A percentile compares a stretch with the other conserved stretches of the same genome.
Evolutionary conservation across 176 grass and related monocot species (phyloP).

Genomic region (Alopecurus myosuroides): DNA sequence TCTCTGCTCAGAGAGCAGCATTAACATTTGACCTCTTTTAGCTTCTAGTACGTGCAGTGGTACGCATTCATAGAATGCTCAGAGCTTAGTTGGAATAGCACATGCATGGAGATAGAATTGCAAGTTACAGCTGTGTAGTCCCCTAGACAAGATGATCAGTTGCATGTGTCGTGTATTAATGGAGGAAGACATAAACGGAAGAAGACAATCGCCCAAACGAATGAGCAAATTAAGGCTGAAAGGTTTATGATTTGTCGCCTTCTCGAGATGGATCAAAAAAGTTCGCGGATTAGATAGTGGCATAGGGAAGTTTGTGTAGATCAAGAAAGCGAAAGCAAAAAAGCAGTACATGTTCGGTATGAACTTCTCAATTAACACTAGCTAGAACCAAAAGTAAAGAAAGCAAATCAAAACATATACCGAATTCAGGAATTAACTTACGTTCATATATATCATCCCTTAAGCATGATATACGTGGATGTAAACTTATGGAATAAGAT

Average conservation of each 20-base stretch:
- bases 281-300: neutral
- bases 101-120: conserved; percentile 26
- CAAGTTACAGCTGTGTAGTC: conserved; percentile 20
- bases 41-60: neutral
- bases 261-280: conserved; percentile 17
- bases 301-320: neutral
- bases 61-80: conserved; percentile 22
- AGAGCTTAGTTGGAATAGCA: conserved; percentile 19
- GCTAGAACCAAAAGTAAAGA: neutral
- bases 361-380: neutral
- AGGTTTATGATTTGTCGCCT: neutral
- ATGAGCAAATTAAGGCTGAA: neutral
- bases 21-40: neutral
- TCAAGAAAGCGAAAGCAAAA: neutral
- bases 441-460: neutral
- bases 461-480: neutral
- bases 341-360: neutral
- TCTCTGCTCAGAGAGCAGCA: neutral
- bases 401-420: neutral
- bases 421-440: neutral
- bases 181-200: conserved; percentile 25
- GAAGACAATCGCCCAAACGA: neutral
- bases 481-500: neutral
- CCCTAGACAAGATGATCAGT: conserved; percentile 34
- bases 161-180: conserved; percentile 35